Base-by-base conservation (phyloP, 352 stramenopile species). In the Globisporangium polare region DNA sequence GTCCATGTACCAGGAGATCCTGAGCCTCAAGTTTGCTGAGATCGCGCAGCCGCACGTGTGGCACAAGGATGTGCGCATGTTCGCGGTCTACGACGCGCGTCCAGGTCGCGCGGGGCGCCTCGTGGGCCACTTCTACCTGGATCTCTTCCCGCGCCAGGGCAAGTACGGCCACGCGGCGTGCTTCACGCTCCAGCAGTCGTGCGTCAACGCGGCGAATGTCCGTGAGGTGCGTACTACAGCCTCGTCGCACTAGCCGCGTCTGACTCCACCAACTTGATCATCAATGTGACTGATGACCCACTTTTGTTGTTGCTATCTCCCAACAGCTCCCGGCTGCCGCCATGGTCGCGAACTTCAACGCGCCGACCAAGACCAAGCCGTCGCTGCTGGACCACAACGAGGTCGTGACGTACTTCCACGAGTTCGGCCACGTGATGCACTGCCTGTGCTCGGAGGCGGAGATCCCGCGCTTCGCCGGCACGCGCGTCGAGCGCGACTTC, bases 391-490 rank as follows among this genome's bases (percentile, higher is more conserved):
- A 74, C 63, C 87, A 97, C 69, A 72, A 85, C 59, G 88, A 96
- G 56, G 86, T 96, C 17, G 84, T 94, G 39, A 97, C 89, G 27
- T 93, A 90, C 67, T 96, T 96, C 65, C 88, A 96, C 64, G 88
- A 96, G 68, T 96, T 96, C 60, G 84, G 84, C 20, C 88, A 97
- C 68, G 87, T 96, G 56, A 94, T 97, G 84, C 87, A 97, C 71
- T 90, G 83, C 58, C 51, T 97, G 53, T 97, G 88, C 66, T 90
- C 78, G 10, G 85, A 96, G 67, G 70, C 86, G 47, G 66, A 85
- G 58, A 87, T 96, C 67, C 70, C 89, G 43, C 75, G 78, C 57
- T 89, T 92, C 68, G 75, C 79, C n/a, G 80, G 88, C 58, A 83
- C 86, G 52, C 73, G 87, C 50, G 79, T 94, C 29, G 83, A 92